These are phyloP conservation scores for Aspergillus sp. DNA, from an alignment of 2,329 filamentous ascomycete genomes.

Conservation along the genomic window DNA sequence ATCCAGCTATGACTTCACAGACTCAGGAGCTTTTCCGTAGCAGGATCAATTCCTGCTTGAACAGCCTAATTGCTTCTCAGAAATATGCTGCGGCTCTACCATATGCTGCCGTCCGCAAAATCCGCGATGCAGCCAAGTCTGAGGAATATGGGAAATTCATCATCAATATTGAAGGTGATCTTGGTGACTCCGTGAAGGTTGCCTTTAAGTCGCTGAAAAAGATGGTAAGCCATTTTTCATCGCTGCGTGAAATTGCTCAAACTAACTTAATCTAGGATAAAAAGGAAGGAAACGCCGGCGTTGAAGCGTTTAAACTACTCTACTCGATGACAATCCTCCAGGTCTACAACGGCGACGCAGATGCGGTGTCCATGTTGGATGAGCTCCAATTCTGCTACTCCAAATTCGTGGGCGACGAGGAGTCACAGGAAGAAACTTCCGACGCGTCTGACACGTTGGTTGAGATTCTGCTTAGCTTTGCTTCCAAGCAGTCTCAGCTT, in stretches of 20 bases:
- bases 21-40: conserved; percentile 47
- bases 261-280: conserved; percentile 42
- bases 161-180: conserved; percentile 41
- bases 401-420: conserved; percentile 48
- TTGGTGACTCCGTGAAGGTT: conserved; percentile 35
- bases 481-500: conserved; percentile 73
- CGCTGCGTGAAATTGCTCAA: background rate
- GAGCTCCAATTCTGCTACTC: conserved; percentile 72
- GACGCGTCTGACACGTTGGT: conserved; percentile 62
- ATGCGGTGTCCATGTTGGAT: conserved; percentile 71
- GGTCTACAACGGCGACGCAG: conserved; percentile 80
- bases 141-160: conserved; percentile 34
- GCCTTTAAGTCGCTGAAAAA: conserved; percentile 36
- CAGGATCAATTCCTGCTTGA: conserved; percentile 48
- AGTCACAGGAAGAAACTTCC: conserved; percentile 40
- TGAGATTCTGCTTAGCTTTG: conserved; percentile 82
- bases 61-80: conserved; percentile 40
- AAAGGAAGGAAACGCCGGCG: conserved; percentile 33
- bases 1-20: conserved; percentile 40
- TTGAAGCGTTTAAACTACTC: conserved; percentile 66
- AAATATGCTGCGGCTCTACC: conserved; percentile 31
- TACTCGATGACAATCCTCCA: conserved; percentile 80
- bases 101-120: conserved; percentile 34
- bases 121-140: conserved; percentile 31
- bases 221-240: conserved; percentile 21